Conservation (phyloP, 805 yeast species). For the Kuraishia molischiana region DNA sequence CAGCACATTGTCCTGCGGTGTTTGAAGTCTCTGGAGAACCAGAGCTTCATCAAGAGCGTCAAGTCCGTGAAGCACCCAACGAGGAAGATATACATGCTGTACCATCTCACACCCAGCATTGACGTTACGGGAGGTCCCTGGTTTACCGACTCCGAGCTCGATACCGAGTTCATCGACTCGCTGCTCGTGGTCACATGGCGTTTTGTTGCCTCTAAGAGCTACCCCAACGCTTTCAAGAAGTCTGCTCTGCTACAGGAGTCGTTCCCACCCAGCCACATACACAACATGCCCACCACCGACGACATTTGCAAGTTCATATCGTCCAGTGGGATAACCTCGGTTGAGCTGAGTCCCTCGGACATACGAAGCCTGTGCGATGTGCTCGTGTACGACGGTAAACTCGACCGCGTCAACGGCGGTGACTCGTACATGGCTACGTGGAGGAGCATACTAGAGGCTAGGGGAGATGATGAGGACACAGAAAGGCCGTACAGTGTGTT, state of each 20-base stretch:
- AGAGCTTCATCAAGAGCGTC: conserved; percentile 78
- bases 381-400: conserved; percentile 72
- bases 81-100: conserved; percentile 91
- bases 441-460: conserved; percentile 70
- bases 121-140: conserved; percentile 99
- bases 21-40: conserved; percentile 68
- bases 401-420: conserved; percentile 53
- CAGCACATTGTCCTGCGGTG: conserved; percentile 86
- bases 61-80: conserved; percentile 89
- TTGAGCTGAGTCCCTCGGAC: conserved; percentile 66
- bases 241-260: conserved; percentile 29
- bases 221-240: conserved; percentile 59
- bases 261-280: conserved; percentile 26
- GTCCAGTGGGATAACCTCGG: conserved; percentile 65
- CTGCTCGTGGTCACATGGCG: conserved; percentile 82
- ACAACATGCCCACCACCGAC: conserved; percentile 60
- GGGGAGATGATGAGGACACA: conserved; percentile 28
- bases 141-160: conserved; percentile 95
- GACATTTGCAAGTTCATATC: conserved; percentile 69
- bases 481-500: conserved; percentile 17
- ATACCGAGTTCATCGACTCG: conserved; percentile 85
- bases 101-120: conserved; percentile 84
- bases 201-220: conserved; percentile 65
- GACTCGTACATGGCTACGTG: conserved; percentile 74
- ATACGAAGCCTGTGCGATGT: conserved; percentile 83